Conservation (phyloP, 1,284 basidiomycete species). For the Heterobasidion parviporum region DNA sequence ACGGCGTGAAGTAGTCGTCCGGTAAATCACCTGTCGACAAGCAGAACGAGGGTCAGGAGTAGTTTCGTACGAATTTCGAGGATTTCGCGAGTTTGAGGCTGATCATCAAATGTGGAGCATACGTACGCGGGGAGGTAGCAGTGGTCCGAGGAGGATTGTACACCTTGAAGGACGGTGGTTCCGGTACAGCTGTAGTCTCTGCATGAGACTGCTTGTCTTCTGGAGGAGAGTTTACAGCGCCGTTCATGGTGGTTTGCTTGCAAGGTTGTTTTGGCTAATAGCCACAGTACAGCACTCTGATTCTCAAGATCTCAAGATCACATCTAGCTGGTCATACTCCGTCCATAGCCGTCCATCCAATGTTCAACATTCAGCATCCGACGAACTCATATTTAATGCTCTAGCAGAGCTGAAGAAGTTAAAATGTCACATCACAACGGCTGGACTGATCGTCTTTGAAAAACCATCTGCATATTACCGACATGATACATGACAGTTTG, state of each 20-base stretch:
- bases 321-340: no score
- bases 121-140: not conserved
- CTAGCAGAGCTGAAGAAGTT: no score
- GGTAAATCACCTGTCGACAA: constrained; percentile 34
- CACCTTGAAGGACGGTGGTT: not conserved
- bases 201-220: not conserved
- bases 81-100: no score
- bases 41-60: not conserved
- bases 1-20: constrained; percentile 71
- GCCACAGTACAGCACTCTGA: not conserved
- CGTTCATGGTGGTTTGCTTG: not conserved
- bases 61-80: no score
- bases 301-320: not conserved
- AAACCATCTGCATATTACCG: no score
- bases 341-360: no score
- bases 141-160: constrained; percentile 1
- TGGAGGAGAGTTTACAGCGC: not conserved
- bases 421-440: no score
- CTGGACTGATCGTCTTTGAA: no score
- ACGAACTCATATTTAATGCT: no score
- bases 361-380: no score
- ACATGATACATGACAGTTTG: no score
- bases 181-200: not conserved
- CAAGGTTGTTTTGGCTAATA: no score
- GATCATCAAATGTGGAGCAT: not conserved